Percentiles rank a stretch among this genome's conserved stretches.
phyloP scores from a whole-genome alignment of 2,329 filamentous ascomycete species.

The Simplicillium aogashimaense region DNA sequence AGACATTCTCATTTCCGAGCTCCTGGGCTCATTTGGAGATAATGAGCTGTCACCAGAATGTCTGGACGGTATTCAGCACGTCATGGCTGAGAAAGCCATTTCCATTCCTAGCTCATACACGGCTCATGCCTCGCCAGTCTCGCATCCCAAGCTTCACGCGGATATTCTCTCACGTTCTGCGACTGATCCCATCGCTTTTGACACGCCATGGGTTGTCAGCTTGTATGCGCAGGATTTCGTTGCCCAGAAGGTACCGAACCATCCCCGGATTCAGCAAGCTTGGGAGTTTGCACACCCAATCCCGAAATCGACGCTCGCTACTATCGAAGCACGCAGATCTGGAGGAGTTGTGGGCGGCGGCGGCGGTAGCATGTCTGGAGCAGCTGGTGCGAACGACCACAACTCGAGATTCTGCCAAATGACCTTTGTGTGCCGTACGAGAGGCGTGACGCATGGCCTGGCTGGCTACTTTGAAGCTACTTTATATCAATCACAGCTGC shows the following conservation, averaged over 20 bases:
- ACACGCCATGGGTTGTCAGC: constrained; percentile 92
- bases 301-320: constrained; percentile 44
- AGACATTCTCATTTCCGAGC: constrained; percentile 88
- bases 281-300: constrained; percentile 77
- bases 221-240: constrained; percentile 84
- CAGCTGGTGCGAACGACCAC: constrained; percentile 80
- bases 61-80: constrained; percentile 87
- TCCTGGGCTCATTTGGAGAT: constrained; percentile 90
- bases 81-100: constrained; percentile 75
- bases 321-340: constrained; percentile 46
- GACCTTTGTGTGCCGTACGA: constrained; percentile 66
- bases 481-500: constrained; percentile 56
- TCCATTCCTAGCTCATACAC: constrained; percentile 92
- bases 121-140: constrained; percentile 84
- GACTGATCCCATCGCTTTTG: constrained; percentile 62
- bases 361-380: constrained; percentile 62
- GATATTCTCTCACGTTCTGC: constrained; percentile 59
- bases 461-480: constrained; percentile 95
- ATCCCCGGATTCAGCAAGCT: constrained; percentile 58
- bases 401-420: constrained; percentile 74
- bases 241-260: constrained; percentile 50
- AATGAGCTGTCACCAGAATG: constrained; percentile 97
- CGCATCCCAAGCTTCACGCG: constrained; percentile 74
- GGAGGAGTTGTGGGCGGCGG: constrained; percentile 58
- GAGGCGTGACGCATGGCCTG: constrained; percentile 81